Evolutionary conservation across 2,329 filamentous ascomycete genomes (phyloP).

Genomic region (Cephalotrichum gorgonifer): DNA sequence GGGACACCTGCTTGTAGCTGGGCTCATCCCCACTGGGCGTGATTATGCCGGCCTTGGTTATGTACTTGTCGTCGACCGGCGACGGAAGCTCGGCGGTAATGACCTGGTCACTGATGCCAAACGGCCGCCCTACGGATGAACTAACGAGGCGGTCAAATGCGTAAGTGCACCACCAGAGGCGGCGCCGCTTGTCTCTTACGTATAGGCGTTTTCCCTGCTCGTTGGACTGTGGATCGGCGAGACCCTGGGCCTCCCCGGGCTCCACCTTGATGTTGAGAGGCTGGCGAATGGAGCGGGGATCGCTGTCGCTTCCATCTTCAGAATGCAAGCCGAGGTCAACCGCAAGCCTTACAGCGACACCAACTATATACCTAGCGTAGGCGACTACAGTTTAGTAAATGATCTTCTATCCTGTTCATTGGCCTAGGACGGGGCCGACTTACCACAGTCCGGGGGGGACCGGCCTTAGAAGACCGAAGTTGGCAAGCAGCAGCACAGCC

Average conservation of each 20-base stretch:
- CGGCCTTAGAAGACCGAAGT: conserved; percentile 82
- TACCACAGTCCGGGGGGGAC: conserved; percentile 87
- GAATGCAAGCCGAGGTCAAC: conserved; percentile 89
- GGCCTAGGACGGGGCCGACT: conserved; percentile 11
- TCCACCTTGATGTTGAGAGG: conserved; percentile 16
- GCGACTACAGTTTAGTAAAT: neutral
- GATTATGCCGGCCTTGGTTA: conserved; percentile 67
- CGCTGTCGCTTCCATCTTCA: conserved; percentile 66
- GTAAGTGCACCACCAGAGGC: conserved; percentile 96
- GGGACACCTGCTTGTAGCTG: conserved; percentile 82
- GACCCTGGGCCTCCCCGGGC: conserved; percentile 4
- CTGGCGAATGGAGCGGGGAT: conserved; percentile 27
- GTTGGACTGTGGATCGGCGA: conserved; percentile 20
- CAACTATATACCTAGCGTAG: conserved; percentile 69
- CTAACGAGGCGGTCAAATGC: conserved; percentile 91
- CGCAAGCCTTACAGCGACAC: conserved; percentile 80
- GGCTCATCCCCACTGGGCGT: conserved; percentile 51
- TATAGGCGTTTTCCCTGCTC: conserved; percentile 66
- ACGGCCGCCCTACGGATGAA: conserved; percentile 84
- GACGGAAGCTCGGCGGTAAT: conserved; percentile 94
- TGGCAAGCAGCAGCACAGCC: conserved; percentile 81
- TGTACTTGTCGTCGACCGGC: conserved; percentile 75
- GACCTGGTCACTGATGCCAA: conserved; percentile 91
- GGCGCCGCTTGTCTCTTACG: conserved; percentile 72
- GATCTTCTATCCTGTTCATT: neutral